These are phyloP conservation scores for Nitzschia palea DNA, from an alignment of 108 stramenopile genomes.

Conservation along the genomic window DNA sequence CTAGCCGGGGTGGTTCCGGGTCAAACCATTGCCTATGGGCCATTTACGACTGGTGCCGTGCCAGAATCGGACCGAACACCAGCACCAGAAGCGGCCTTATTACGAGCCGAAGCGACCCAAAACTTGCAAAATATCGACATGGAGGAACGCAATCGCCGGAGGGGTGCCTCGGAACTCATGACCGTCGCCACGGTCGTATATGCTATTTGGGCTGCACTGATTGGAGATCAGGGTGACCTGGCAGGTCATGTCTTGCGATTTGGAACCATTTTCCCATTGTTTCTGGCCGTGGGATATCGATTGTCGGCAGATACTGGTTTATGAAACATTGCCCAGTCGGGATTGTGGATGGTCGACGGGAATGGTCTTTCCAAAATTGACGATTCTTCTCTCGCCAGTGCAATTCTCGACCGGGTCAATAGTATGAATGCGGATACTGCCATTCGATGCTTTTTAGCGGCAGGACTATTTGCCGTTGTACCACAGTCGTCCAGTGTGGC, in stretches of 20 bases:
- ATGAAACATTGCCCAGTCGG: conserved; percentile 50
- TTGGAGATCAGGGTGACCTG: conserved; percentile 31
- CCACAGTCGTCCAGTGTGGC: conserved; percentile 15
- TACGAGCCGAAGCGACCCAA: conserved; percentile 7
- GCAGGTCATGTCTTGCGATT: conserved; percentile 34
- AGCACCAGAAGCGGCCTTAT: conserved; percentile 4
- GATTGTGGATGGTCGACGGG: conserved; percentile 41
- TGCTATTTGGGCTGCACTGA: conserved; percentile 26
- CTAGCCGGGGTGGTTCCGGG: conserved; percentile 30
- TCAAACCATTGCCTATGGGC: conserved; percentile 20
- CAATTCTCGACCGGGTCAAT: conserved; percentile 44
- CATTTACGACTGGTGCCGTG: conserved; percentile 1
- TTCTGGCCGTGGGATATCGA: conserved; percentile 29
- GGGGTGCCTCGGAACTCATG: conserved; percentile 6
- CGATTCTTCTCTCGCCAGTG: conserved; percentile 26
- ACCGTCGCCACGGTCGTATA: conserved; percentile 21
- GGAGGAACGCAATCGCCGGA: conserved; percentile 43
- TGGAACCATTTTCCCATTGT: conserved; percentile 26
- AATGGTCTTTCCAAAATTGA: conserved; percentile 28
- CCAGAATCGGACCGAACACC: conserved; percentile 3
- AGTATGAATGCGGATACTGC: conserved; percentile 38
- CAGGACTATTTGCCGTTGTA: conserved; percentile 26
- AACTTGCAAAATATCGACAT: conserved; percentile 33
- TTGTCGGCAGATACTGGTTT: conserved; percentile 22
- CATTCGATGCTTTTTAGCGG: conserved; percentile 3